These are phyloP conservation scores for Alternaria hordeiaustralica DNA, from an alignment of 2,329 filamentous ascomycete genomes.

Conservation along the genomic window DNA sequence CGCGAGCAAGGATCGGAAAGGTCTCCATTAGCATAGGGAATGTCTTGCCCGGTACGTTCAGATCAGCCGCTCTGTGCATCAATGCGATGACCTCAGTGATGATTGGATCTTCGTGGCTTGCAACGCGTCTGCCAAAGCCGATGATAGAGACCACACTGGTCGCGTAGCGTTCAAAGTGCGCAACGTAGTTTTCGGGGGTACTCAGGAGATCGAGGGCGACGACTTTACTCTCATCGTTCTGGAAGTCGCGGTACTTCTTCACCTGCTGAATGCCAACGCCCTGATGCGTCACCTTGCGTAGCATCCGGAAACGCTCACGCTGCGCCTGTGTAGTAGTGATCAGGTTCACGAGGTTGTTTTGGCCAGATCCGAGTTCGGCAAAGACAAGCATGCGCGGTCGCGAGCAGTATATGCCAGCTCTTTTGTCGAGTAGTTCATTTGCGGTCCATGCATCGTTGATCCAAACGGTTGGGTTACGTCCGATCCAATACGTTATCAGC, in stretches of 20 bases:
- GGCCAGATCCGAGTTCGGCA: slow-evolving; percentile 46
- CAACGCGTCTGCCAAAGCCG: slow-evolving; percentile 62
- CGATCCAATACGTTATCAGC: slow-evolving; percentile 64
- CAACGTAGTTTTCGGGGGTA: slow-evolving; percentile 57
- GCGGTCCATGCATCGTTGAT: slow-evolving; percentile 57
- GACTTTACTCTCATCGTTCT: slow-evolving; percentile 64
- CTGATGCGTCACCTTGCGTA: slow-evolving; percentile 44
- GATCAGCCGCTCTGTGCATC: slow-evolving; percentile 64
- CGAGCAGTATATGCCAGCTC: slow-evolving; percentile 60
- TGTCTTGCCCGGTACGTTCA: slow-evolving; percentile 57
- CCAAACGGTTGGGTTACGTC: slow-evolving; percentile 48
- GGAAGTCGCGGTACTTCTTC: slow-evolving; percentile 61
- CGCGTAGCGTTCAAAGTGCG: slow-evolving; percentile 61
- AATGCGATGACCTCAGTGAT: slow-evolving; percentile 66
- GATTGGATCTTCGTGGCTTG: slow-evolving; percentile 60
- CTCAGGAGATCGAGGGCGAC: slow-evolving; percentile 57
- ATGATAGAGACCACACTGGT: slow-evolving; percentile 64
- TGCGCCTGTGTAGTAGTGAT: slow-evolving; percentile 38
- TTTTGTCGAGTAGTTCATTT: slow-evolving; percentile 61
- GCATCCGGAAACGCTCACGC: slow-evolving; percentile 40
- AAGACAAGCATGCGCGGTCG: slow-evolving; percentile 57
- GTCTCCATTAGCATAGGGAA: slow-evolving; percentile 67
- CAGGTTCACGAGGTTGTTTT: slow-evolving; percentile 47
- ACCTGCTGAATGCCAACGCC: slow-evolving; percentile 59
- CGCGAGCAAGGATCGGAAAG: slow-evolving; percentile 60